A percentile compares a stretch with the other conserved stretches of the same genome.
phyloP scores from a whole-genome alignment of 2,329 filamentous ascomycete genomes.

The Xylaria sp. region DNA sequence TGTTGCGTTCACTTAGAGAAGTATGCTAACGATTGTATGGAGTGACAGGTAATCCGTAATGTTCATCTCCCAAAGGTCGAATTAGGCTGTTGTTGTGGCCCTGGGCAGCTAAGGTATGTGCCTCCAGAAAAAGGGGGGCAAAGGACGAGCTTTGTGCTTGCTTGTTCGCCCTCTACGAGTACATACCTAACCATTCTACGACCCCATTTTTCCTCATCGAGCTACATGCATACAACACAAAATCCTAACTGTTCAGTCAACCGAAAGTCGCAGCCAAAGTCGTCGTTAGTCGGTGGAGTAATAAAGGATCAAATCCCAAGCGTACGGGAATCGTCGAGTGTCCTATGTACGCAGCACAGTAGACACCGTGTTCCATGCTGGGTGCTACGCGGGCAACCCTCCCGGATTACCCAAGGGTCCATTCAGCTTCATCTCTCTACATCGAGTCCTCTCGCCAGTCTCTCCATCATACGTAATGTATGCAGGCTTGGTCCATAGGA shows the following conservation, averaged over 20 bases:
- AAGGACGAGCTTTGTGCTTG: not conserved
- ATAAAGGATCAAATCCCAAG: not conserved
- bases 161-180: not conserved
- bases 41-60: not conserved
- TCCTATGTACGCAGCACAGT: not conserved
- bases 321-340: not conserved
- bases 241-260: constrained; percentile 21
- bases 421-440: not conserved
- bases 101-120: not conserved
- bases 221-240: constrained; percentile 26
- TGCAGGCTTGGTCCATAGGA: constrained; percentile 9
- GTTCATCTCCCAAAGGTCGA: not conserved
- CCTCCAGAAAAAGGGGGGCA: not conserved
- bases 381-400: not conserved
- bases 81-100: not conserved
- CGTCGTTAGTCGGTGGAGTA: not conserved
- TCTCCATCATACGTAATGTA: constrained; percentile 8
- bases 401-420: not conserved
- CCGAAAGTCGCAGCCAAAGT: constrained; percentile 21
- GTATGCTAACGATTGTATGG: not conserved
- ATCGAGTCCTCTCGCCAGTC: not conserved
- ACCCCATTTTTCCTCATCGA: constrained; percentile 24
- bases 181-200: not conserved
- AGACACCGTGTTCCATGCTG: not conserved
- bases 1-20: not conserved